Base-by-base conservation (phyloP, 257 asterid genomes). In the Rauvolfia tetraphylla region DNA sequence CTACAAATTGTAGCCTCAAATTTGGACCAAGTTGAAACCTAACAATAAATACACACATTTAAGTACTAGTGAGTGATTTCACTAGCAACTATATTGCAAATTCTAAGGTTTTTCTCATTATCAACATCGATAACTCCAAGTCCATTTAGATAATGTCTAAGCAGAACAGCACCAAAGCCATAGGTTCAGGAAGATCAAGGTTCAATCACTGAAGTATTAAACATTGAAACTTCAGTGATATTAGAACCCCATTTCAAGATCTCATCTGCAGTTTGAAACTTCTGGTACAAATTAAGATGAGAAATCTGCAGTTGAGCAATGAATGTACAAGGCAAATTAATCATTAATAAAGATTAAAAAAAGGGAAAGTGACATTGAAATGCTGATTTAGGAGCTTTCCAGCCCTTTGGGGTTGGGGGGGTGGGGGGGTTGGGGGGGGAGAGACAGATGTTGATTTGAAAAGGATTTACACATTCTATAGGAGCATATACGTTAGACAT, bases 381-480 rank as follows among this genome's bases (percentile, higher is more conserved):
- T 53, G 82, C 74, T 54, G 44, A 73, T 29, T 53, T 20, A 72
- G 70, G 58, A 66, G 42, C 62, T 39, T 75, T 74, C 33, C 11
- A 36, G 31, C 72, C 44, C 63, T 38, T 65, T 20, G 51, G n/a
- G 41, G 49, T 14, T 49, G 3, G 75, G 73, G 74, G 65, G 67
- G 54, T 61, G 15, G 8, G 25, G 1, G 2, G 77, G 25, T 39
- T 74, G 82, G 73, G 66, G 27, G 20, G 74, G 42, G 73, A 41
- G 0, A 5, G 77, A 33, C n/a, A n/a, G n/a, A n/a, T n/a, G n/a
- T n/a, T n/a, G n/a, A n/a, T n/a, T 39, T 74, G 82, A 79, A 79
- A 38, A 27, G 70, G 57, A 79, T 38, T 39, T 54, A 53, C 18
- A 20, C 14, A 31, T 67, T 76, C 18, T 36, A 68, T 54, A 39